These are phyloP conservation scores for Ogataea pini DNA, from an alignment of 805 yeast genomes.

Conservation along the genomic window DNA sequence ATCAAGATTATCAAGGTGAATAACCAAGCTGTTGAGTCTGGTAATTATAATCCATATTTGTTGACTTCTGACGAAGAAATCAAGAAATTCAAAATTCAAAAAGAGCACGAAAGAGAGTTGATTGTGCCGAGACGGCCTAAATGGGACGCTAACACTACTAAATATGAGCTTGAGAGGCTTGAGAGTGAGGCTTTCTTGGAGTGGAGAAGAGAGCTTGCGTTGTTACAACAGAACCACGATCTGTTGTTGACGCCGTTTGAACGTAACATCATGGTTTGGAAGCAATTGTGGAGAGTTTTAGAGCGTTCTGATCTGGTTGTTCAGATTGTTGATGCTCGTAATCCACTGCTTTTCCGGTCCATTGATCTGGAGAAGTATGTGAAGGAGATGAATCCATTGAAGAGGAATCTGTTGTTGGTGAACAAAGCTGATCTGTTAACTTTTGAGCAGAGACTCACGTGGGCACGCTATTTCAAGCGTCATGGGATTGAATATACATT, in stretches of 20 bases:
- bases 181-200: slow-evolving; percentile 90
- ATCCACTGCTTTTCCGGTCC: slow-evolving; percentile 87
- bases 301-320: slow-evolving; percentile 93
- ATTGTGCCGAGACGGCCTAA: slow-evolving; percentile 92
- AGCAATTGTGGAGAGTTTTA: slow-evolving; percentile 96
- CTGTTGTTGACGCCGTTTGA: slow-evolving; percentile 93
- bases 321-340: slow-evolving; percentile 97
- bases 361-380: slow-evolving; percentile 82
- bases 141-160: slow-evolving; percentile 76
- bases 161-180: slow-evolving; percentile 74
- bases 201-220: slow-evolving; percentile 92
- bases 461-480: slow-evolving; percentile 82
- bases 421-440: slow-evolving; percentile 92
- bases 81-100: slow-evolving; percentile 59
- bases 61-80: slow-evolving; percentile 67
- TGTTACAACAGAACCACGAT: slow-evolving; percentile 80
- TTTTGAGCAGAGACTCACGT: slow-evolving; percentile 68
- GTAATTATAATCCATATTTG: slow-evolving; percentile 53
- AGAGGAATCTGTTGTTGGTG: slow-evolving; percentile 78
- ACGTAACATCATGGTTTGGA: slow-evolving; percentile 96
- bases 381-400: slow-evolving; percentile 68
- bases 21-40: slow-evolving; percentile 64
- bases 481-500: slow-evolving; percentile 81
- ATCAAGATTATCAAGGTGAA: slow-evolving; percentile 83
- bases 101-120: slow-evolving; percentile 63